These are phyloP conservation scores for Agastache rugosa DNA, from an alignment of 257 asterid species.

Conservation along the genomic window DNA sequence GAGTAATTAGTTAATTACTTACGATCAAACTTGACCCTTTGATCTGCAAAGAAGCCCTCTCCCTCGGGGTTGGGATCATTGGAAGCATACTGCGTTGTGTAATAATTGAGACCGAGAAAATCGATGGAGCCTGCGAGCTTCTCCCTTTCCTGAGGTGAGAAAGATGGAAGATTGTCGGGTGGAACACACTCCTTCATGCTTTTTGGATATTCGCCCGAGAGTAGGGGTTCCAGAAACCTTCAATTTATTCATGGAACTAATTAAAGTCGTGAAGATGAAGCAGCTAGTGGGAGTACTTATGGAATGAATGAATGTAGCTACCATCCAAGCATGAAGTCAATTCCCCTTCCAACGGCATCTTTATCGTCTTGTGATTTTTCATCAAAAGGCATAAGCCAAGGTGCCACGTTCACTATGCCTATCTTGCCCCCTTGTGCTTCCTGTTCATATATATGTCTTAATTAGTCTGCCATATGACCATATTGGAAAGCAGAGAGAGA, in stretches of 20 bases:
- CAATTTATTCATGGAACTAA: too few relatives aligned
- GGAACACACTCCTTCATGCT: conserved; percentile 29
- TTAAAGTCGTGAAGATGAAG: too few relatives aligned
- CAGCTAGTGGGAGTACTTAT: too few relatives aligned
- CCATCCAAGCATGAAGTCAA: conserved; percentile 45
- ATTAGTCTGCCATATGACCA: too few relatives aligned
- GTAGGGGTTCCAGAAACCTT: conserved; percentile 44
- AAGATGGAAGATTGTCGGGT: conserved; percentile 17
- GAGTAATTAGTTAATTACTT: not conserved
- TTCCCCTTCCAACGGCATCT: conserved; percentile 17
- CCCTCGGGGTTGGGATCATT: not conserved
- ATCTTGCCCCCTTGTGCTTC: conserved; percentile 35
- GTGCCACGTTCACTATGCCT: conserved; percentile 9
- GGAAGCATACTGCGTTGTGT: conserved; percentile 31
- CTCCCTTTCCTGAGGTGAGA: not conserved
- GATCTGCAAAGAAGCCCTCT: conserved; percentile 27
- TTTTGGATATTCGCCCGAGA: conserved; percentile 39
- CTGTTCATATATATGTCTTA: not conserved
- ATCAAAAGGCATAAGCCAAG: conserved; percentile 17
- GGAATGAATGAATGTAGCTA: not conserved
- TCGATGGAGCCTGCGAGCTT: conserved; percentile 29
- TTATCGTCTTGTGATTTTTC: not conserved
- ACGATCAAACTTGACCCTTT: not conserved
- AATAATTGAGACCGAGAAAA: conserved; percentile 41
- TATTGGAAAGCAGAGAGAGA: not conserved